Evolutionary conservation across 1,284 basidiomycete genomes (phyloP).

Genomic region (Trichosporon coremiiforme): DNA sequence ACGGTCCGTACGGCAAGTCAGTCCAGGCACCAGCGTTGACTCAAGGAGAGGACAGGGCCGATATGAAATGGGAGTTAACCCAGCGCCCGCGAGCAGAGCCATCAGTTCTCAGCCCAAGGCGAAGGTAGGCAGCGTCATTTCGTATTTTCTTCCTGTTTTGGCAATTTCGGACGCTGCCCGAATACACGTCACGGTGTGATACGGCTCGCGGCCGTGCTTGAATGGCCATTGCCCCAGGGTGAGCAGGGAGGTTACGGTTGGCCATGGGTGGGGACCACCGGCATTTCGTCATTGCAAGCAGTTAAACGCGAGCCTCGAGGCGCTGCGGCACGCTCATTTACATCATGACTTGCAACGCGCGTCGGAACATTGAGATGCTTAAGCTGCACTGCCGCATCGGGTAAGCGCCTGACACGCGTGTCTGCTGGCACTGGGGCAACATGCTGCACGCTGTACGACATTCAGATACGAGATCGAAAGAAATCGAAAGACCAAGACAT

Average conservation of each 20-base stretch:
- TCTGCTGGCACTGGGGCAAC: too few species aligned
- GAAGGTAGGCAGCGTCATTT: neutral
- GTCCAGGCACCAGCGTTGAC: neutral
- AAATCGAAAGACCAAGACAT: neutral
- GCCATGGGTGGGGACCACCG: neutral
- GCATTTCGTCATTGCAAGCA: neutral
- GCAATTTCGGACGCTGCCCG: neutral
- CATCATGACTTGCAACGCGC: neutral
- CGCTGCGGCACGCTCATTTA: neutral
- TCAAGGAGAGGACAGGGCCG: neutral
- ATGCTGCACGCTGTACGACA: neutral
- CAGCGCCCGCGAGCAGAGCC: neutral
- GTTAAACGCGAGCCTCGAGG: neutral
- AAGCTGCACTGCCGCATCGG: neutral
- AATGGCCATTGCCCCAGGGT: neutral
- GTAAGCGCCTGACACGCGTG: neutral
- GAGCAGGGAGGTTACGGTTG: too few species aligned
- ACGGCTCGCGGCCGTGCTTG: neutral
- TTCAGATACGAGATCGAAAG: neutral
- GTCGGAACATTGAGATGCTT: conserved; percentile 1
- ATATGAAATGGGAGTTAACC: conserved; percentile 1
- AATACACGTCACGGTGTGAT: neutral
- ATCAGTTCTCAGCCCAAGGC: too few species aligned
- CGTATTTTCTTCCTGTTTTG: conserved; percentile 17
- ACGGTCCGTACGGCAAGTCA: neutral